Evolutionary conservation across 2,329 filamentous ascomycete genomes (phyloP), one percentile per base, ranked within the genome.

Genomic region (Dactylonectria macrodidyma): DNA sequence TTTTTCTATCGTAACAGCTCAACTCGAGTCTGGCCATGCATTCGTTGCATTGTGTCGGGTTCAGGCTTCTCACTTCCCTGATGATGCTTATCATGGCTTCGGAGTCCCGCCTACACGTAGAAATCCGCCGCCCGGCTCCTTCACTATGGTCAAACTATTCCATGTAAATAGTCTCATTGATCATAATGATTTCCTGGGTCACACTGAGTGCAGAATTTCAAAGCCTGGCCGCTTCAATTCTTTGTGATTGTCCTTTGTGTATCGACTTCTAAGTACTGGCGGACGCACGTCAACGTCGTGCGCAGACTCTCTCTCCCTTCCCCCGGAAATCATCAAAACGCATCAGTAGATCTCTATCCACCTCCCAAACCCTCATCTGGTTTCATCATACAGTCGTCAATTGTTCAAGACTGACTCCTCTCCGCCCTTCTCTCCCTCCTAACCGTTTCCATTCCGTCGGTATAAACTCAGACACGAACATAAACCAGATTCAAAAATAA

Each of bases 331-430:
- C 72, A 59, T 72, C 61, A 70, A 59, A 47, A 66, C 68, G 62
- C 61, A 67, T 71, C 47, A 61, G 56, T 46, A 73, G 71, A 64
- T 68, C 54, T 73, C 66, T 73, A 71, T 68, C 69, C 59, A 52
- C 36, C 34, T 60, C 22, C 48, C 50, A 47, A 55, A 38, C 71
- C 55, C 66, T 51, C 36, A 55, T 47, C 51, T 61, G 34, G 62
- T 56, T 52, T 51, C 63, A 41, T 66, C 46, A 50, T 59, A 61
- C 46, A 58, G 50, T 59, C 54, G 26, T 50, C 34, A 50, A 54
- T 51, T 48, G 55, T 50, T 64, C n/a, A 26, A 48, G 34, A 60
- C 46, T 50, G 44, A 52, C 55, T 33, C 55, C 24, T 47, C 46
- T 47, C 38, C 46, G 61, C 46, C 54, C 44, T 58, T 59, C 54